phyloP scores from a whole-genome alignment of 2,329 filamentous ascomycete genomes.

The Neonectria hederae region DNA sequence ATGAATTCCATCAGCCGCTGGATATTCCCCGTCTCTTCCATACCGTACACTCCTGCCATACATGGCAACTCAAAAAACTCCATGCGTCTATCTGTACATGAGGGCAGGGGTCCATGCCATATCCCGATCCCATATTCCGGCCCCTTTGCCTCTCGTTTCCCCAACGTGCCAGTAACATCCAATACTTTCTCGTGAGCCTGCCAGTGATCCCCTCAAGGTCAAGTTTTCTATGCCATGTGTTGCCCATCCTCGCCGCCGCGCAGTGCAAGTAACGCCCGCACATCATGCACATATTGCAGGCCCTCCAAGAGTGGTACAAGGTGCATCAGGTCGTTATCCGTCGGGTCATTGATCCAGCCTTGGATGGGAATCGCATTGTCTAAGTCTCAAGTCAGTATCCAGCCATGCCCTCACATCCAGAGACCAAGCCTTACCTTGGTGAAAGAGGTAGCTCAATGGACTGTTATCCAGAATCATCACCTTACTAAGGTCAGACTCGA shows the following conservation, averaged over 20 bases:
- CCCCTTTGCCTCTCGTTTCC: slow-evolving; percentile 25
- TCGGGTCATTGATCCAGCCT: slow-evolving; percentile 99
- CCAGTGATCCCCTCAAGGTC: slow-evolving; percentile 25
- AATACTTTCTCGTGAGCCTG: slow-evolving; percentile 9
- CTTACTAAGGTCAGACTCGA: slow-evolving; percentile 96
- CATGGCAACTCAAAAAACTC: slow-evolving; percentile 26
- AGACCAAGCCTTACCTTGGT: slow-evolving; percentile 76
- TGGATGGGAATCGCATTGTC: slow-evolving; percentile 99
- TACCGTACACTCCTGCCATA: slow-evolving; percentile 26
- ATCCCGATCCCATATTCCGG: slow-evolving; percentile 16
- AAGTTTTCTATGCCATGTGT: slow-evolving; percentile 56
- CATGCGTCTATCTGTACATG: slow-evolving; percentile 34
- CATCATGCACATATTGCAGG: slow-evolving; percentile 95
- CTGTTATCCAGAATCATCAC: slow-evolving; percentile 99
- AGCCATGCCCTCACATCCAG: neutral
- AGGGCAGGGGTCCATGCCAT: slow-evolving; percentile 23
- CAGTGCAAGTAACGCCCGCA: slow-evolving; percentile 87
- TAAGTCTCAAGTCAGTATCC: slow-evolving; percentile 50
- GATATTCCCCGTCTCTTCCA: slow-evolving; percentile 18
- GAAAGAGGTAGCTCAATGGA: slow-evolving; percentile 97
- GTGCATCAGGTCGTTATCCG: slow-evolving; percentile 93
- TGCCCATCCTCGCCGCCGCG: slow-evolving; percentile 84
- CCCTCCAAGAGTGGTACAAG: slow-evolving; percentile 92
- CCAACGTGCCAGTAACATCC: slow-evolving; percentile 24
- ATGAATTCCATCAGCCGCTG: slow-evolving; percentile 26